Conservation (phyloP, 352 stramenopile species). For the Nothophytophthora sp. region DNA sequence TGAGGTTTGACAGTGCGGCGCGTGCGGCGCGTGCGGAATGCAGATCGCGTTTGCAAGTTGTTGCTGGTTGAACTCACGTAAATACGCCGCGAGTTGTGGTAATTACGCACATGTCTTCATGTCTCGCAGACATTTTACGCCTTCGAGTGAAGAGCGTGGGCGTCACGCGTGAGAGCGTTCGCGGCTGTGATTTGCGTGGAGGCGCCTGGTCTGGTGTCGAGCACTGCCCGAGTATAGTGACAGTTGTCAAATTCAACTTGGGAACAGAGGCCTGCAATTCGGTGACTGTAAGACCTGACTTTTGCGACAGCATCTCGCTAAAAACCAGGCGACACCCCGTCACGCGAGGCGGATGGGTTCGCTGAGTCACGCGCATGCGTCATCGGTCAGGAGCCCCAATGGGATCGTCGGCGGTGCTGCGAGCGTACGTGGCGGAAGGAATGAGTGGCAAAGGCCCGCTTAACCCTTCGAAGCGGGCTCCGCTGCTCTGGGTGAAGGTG, state of each 20-base stretch:
- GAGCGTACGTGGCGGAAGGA: slow-evolving; percentile 20
- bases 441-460: background rate
- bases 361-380: slow-evolving; percentile 8
- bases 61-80: slow-evolving; percentile 29
- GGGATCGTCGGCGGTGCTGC: slow-evolving; percentile 2
- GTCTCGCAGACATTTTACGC: background rate
- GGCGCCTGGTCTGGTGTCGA: background rate
- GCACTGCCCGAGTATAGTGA: background rate
- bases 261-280: background rate
- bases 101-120: slow-evolving; percentile 27
- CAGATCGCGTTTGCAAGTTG: too few species aligned
- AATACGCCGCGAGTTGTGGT: slow-evolving; percentile 9
- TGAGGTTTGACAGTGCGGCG: slow-evolving; percentile 31
- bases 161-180: slow-evolving; percentile 23
- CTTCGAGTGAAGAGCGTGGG: background rate
- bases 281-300: background rate
- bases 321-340: background rate
- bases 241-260: background rate
- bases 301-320: background rate
- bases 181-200: slow-evolving; percentile 5
- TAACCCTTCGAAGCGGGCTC: background rate
- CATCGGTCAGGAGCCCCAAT: background rate
- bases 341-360: slow-evolving; percentile 6
- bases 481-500: slow-evolving; percentile 2
- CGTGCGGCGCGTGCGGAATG: too few species aligned